phyloP scores from a whole-genome alignment of 2,329 filamentous ascomycete genomes.

The Cytospora paraplurivora region DNA sequence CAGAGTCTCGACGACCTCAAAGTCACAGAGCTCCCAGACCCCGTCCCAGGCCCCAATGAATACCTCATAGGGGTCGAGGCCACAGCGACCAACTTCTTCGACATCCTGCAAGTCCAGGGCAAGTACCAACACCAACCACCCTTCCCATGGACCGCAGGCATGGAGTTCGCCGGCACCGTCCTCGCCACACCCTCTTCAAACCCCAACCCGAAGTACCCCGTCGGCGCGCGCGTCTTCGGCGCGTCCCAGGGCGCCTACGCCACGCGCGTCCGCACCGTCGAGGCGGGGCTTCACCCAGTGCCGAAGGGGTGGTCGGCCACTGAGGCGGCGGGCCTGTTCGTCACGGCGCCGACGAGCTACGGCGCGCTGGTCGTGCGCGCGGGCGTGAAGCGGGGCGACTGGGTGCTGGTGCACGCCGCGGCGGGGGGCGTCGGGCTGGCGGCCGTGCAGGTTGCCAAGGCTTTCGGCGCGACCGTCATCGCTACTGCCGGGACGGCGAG shows the following conservation, averaged over 20 bases:
- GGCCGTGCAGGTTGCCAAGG: conserved; percentile 91
- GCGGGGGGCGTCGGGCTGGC: conserved; percentile 90
- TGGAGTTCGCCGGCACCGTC: conserved; percentile 83
- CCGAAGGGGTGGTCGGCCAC: conserved; percentile 80
- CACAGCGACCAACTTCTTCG: conserved; percentile 93
- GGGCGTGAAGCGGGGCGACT: conserved; percentile 76
- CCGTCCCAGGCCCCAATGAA: conserved; percentile 68
- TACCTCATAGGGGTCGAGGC: conserved; percentile 89
- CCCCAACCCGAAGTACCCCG: conserved; percentile 62
- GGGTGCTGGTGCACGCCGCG: conserved; percentile 87
- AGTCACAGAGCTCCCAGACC: conserved; percentile 74
- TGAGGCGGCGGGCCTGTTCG: conserved; percentile 85
- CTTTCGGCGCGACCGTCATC: conserved; percentile 87
- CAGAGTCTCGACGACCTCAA: conserved; percentile 79
- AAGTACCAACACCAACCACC: conserved; percentile 94
- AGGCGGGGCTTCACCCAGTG: conserved; percentile 70
- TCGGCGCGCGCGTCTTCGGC: conserved; percentile 84
- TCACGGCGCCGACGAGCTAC: conserved; percentile 90
- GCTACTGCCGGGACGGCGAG: conserved; percentile 81
- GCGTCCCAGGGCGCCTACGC: conserved; percentile 85
- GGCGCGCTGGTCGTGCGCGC: conserved; percentile 79
- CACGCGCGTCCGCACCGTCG: conserved; percentile 68
- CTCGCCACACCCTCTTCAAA: conserved; percentile 62
- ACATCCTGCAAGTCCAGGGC: conserved; percentile 90
- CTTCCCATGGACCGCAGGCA: conserved; percentile 84